Conservation (phyloP, 1,284 basidiomycete species). For the Cutaneotrichosporon daszewskae region DNA sequence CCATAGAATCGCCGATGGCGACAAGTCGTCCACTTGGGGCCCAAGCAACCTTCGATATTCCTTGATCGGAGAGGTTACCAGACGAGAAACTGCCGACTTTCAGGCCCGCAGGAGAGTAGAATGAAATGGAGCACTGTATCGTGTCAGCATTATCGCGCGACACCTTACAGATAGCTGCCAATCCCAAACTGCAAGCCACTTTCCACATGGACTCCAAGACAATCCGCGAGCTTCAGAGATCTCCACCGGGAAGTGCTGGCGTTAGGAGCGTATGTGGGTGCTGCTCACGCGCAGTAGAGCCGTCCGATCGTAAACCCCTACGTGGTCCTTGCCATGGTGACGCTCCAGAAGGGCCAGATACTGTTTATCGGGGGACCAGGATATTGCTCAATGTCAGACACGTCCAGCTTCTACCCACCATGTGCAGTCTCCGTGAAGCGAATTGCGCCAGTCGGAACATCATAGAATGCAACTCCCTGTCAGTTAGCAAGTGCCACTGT, state of each 20-base stretch:
- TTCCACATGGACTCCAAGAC: conserved; percentile 74
- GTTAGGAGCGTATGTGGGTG: conserved; percentile 1
- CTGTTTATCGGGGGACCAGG: conserved; percentile 66
- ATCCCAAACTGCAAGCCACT: conserved; percentile 76
- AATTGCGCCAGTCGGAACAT: conserved; percentile 60
- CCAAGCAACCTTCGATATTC: conserved; percentile 69
- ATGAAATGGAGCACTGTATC: conserved; percentile 68
- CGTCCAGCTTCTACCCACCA: background rate
- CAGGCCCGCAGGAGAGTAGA: conserved; percentile 67
- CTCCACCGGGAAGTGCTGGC: conserved; percentile 71
- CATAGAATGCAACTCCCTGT: conserved; percentile 73
- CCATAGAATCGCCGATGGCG: conserved; percentile 4
- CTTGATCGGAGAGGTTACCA: too few species aligned
- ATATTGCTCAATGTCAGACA: background rate
- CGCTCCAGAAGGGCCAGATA: conserved; percentile 77
- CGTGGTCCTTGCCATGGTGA: conserved; percentile 74
- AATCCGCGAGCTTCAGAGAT: conserved; percentile 68
- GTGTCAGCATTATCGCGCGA: background rate
- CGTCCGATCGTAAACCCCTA: conserved; percentile 74
- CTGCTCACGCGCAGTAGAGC: conserved; percentile 64
- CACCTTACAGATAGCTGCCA: conserved; percentile 64
- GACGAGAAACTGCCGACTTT: too few species aligned
- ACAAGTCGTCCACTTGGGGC: conserved; percentile 53
- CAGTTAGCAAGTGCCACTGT: background rate
- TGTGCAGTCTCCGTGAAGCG: conserved; percentile 25